phyloP scores from a whole-genome alignment of 2,329 filamentous ascomycete genomes.

The Trichoderma simmonsii region DNA sequence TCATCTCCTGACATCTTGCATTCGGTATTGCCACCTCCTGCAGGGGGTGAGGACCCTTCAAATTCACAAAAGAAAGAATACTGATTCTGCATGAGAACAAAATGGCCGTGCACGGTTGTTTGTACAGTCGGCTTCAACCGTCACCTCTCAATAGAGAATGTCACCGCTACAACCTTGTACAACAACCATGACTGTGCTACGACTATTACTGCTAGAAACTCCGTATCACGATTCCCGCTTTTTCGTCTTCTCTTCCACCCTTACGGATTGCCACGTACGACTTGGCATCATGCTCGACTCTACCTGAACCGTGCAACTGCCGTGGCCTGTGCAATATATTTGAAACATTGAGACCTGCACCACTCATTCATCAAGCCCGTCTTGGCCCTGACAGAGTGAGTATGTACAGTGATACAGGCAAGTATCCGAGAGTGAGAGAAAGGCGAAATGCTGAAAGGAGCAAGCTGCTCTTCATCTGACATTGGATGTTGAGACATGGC shows the following conservation, averaged over 20 bases:
- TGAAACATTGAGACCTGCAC: not conserved
- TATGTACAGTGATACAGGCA: not conserved
- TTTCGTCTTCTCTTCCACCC: too few relatives aligned
- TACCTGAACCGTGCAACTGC: not conserved
- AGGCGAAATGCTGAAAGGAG: not conserved
- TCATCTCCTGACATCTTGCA: not conserved
- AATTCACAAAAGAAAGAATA: not conserved
- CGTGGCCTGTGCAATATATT: not conserved
- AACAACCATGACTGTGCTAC: not conserved
- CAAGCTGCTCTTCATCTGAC: not conserved
- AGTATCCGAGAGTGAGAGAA: not conserved
- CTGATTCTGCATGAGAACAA: not conserved
- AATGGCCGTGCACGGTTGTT: not conserved
- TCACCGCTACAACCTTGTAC: not conserved
- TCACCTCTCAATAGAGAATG: not conserved
- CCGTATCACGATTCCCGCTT: not conserved
- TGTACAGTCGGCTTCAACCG: not conserved
- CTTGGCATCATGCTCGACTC: not conserved
- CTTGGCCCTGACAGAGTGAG: not conserved
- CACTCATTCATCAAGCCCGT: not conserved
- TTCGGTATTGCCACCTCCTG: not conserved
- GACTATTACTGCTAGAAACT: not conserved
- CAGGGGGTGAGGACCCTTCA: not conserved
- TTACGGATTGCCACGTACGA: not conserved
- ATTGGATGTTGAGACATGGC: not conserved